Base-by-base conservation (phyloP, 768 basidiomycete genomes). In the Lentinula aciculospora region DNA sequence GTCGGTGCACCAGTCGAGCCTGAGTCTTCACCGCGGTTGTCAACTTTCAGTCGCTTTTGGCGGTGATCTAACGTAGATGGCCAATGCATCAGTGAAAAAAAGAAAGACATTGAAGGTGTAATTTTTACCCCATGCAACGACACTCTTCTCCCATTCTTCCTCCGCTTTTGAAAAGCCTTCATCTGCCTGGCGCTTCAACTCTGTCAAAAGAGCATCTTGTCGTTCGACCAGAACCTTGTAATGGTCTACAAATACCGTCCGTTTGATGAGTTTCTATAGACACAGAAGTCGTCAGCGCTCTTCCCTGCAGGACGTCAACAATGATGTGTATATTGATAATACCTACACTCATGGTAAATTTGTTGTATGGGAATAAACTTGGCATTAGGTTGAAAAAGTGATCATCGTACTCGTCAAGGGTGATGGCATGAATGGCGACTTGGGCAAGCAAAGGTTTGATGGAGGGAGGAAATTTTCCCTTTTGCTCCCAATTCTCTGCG, bases 321-420 rank as follows among this genome's bases (percentile, higher is more conserved):
- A 21, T 23, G 29, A 45, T n/a, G 32, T n/a, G n/a, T n/a, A 46
- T 23, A 21, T 3, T 9, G n/a, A 29, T 23, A 37, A 28, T 17
- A 77, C 86, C 53, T 56, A 90, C 88, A 51, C 81, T 89, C 86
- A 98, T 94, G 0, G 92, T 96, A 68, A 91, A 99, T 62, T 88
- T 86, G 74, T 99, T 99, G 67, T 98, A 98, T 0, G 94, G 93
- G 65, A 98, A 94, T 37, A 96, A 69, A 23, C 72, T 77, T 0
- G 95, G 92, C 84, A 98, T 89, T 19, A 88, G 76, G 64, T 84
- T 86, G 73, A 96, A 98, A 69, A 96, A 96, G 64, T 89, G 82
- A 17, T 96, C 94, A 60, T 92, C 89, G 71, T 96, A 97, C 67
- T 95, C 86, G 68, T 86, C 89, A n/a, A 90, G 78, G 27, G 80